These are phyloP conservation scores for Apiotrichum akiyoshidainum DNA, from an alignment of 1,284 basidiomycete genomes.

Conservation along the genomic window DNA sequence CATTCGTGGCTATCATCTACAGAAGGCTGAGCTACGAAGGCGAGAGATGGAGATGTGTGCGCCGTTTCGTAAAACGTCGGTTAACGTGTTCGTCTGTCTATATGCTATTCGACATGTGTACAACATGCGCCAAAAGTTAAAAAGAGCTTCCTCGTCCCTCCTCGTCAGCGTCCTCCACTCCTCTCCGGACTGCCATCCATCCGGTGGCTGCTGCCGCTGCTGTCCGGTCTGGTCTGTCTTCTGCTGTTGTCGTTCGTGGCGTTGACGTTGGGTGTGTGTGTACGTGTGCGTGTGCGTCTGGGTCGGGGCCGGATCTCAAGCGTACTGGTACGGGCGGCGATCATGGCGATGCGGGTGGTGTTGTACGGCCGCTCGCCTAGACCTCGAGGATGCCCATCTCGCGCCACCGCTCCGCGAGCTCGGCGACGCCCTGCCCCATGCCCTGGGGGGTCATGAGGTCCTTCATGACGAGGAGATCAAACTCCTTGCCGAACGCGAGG, in stretches of 20 bases:
- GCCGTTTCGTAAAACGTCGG: not conserved
- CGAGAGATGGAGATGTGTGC: too few relatives aligned
- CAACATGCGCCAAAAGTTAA: conserved; percentile 6
- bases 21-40: too few relatives aligned
- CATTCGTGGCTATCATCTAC: too few relatives aligned
- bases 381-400: conserved; percentile 70
- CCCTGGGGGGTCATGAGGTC: conserved; percentile 57
- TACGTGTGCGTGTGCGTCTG: too few relatives aligned
- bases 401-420: conserved; percentile 84
- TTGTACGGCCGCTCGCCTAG: conserved; percentile 12
- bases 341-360: too few relatives aligned
- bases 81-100: conserved; percentile 1
- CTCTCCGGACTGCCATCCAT: not conserved
- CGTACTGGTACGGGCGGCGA: too few relatives aligned
- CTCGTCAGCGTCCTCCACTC: not conserved
- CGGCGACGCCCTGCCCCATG: conserved; percentile 60
- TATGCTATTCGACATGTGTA: conserved; percentile 11
- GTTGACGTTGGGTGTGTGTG: too few relatives aligned
- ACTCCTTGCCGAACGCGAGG: conserved; percentile 76
- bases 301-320: too few relatives aligned
- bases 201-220: not conserved
- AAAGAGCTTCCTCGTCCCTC: not conserved
- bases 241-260: too few relatives aligned
- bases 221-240: too few relatives aligned
- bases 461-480: conserved; percentile 84